Evolutionary conservation across 1,284 basidiomycete genomes (phyloP).

Genomic region (Somion occarium): DNA sequence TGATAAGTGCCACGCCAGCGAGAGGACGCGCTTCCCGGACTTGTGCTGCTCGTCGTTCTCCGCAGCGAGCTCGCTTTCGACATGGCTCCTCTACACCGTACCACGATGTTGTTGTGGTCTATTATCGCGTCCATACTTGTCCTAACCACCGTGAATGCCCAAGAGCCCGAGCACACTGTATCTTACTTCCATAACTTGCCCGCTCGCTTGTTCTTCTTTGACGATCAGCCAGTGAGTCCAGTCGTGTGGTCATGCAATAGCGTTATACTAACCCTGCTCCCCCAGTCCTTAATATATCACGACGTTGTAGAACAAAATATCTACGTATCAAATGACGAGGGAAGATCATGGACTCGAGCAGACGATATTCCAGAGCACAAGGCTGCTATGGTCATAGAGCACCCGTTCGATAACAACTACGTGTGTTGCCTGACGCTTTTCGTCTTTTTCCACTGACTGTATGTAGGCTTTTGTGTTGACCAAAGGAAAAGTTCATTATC

Average conservation of each 20-base stretch:
- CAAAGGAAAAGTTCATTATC: constrained; percentile 68
- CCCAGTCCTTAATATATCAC: constrained; percentile 78
- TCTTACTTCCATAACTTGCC: constrained; percentile 71
- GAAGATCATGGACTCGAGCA: constrained; percentile 72
- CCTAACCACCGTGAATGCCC: constrained; percentile 28
- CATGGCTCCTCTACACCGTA: constrained; percentile 34
- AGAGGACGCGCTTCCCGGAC: neutral
- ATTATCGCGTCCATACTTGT: constrained; percentile 22
- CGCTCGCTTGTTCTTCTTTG: constrained; percentile 85
- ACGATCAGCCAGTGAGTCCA: constrained; percentile 73
- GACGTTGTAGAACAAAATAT: constrained; percentile 69
- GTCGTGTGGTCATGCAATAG: neutral
- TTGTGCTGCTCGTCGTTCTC: neutral
- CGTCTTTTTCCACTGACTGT: neutral
- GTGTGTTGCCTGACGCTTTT: constrained; percentile 10
- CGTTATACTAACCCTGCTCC: constrained; percentile 4
- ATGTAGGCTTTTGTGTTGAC: constrained; percentile 81
- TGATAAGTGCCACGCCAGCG: neutral
- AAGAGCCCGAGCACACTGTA: constrained; percentile 34
- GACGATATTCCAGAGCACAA: constrained; percentile 59
- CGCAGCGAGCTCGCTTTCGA: constrained; percentile 12
- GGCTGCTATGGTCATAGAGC: constrained; percentile 76
- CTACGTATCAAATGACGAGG: constrained; percentile 86
- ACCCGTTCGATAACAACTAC: constrained; percentile 71
- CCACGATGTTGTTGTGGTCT: constrained; percentile 31